These are phyloP conservation scores for Phytopythium oedochilum DNA, from an alignment of 352 stramenopile species.

Conservation along the genomic window DNA sequence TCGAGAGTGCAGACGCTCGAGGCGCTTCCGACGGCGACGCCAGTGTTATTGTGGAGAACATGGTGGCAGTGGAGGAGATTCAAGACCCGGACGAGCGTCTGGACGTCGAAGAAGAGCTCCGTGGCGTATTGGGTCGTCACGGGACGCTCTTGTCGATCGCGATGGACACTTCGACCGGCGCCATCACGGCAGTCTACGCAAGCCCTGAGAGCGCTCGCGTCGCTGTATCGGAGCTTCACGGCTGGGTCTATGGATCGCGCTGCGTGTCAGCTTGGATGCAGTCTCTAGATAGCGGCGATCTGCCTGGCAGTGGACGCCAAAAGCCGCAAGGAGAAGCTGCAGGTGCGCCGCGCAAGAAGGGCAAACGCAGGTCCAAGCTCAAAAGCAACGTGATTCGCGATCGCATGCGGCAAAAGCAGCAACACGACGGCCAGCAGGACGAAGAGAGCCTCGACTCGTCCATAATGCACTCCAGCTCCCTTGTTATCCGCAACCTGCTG, in stretches of 20 bases:
- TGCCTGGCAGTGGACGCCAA: neutral
- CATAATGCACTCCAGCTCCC: neutral
- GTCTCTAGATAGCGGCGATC: neutral
- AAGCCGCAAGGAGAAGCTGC: neutral
- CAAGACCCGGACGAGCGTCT: neutral
- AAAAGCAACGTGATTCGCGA: neutral
- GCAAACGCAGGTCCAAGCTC: conserved; percentile 2
- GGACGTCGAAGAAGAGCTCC: neutral
- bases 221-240: neutral
- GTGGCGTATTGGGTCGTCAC: neutral
- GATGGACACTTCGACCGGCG: neutral
- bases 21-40: neutral
- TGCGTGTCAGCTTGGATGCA: neutral
- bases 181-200: neutral
- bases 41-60: neutral
- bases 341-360: neutral
- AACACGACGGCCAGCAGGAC: neutral
- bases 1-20: too few relatives aligned
- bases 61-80: neutral
- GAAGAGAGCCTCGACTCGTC: neutral
- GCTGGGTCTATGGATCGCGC: neutral
- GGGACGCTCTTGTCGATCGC: neutral
- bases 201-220: neutral
- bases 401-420: neutral
- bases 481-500: conserved; percentile 2